These are phyloP conservation scores for Rubia yunnanensis DNA, from an alignment of 257 asterid genomes.

Conservation along the genomic window DNA sequence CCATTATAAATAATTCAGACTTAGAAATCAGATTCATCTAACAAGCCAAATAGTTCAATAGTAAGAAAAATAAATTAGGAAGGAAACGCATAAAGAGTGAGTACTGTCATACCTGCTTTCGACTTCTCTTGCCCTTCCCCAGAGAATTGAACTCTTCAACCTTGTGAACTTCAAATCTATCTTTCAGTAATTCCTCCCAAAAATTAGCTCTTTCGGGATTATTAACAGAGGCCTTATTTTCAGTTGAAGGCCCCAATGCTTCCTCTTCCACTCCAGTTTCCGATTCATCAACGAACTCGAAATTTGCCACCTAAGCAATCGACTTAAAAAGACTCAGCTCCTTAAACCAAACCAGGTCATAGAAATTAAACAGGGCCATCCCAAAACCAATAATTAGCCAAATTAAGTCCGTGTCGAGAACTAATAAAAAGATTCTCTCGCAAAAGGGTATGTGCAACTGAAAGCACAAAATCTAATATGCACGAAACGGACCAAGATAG, in stretches of 20 bases:
- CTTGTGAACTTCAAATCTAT: conserved; percentile 78
- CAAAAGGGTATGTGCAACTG: background rate
- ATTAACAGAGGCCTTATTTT: conserved; percentile 48
- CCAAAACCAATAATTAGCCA: background rate
- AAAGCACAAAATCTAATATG: background rate
- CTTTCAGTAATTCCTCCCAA: conserved; percentile 92
- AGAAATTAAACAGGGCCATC: background rate
- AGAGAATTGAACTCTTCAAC: conserved; percentile 73
- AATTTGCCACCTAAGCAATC: conserved; percentile 79
- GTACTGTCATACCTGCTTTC: conserved; percentile 54
- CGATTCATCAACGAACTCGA: conserved; percentile 75
- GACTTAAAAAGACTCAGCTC: conserved; percentile 3
- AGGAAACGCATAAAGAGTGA: background rate
- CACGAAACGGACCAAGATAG: background rate
- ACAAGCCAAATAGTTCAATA: background rate
- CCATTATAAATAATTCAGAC: background rate
- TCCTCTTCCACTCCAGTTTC: conserved; percentile 75
- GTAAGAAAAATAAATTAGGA: background rate
- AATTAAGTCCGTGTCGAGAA: background rate
- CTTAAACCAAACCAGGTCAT: background rate
- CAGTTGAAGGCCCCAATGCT: conserved; percentile 42
- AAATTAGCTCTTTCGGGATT: conserved; percentile 60
- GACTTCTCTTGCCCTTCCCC: conserved; percentile 98
- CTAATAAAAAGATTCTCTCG: background rate
- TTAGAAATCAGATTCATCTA: background rate